Conservation (phyloP, 2,329 filamentous ascomycete species). For the Exophiala viscosa region DNA sequence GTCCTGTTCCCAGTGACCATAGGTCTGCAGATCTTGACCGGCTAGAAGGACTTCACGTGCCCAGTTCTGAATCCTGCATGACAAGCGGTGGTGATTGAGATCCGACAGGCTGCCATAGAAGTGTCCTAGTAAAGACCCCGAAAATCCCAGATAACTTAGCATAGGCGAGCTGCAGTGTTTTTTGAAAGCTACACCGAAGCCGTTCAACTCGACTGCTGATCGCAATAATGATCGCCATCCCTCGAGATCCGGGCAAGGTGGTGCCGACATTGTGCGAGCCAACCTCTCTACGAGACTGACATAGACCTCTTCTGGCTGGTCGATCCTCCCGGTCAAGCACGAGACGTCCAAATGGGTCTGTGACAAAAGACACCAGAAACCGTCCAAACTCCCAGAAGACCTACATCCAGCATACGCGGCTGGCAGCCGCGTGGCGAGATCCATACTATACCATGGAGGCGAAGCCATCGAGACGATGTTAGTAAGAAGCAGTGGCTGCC, state of each 20-base stretch:
- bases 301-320: not conserved
- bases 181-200: not conserved
- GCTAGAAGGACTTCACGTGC: conserved; percentile 3
- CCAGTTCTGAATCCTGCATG: conserved; percentile 7
- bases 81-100: not conserved
- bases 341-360: not conserved
- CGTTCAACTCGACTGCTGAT: not conserved
- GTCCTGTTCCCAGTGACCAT: conserved; percentile 4
- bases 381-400: too few relatives aligned
- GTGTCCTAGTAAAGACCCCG: too few relatives aligned
- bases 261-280: not conserved
- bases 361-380: not conserved
- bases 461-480: not conserved
- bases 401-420: too few relatives aligned
- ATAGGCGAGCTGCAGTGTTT: conserved; percentile 1
- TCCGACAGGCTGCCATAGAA: not conserved
- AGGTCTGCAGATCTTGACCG: conserved; percentile 7
- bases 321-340: too few relatives aligned
- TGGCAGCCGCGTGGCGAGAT: not conserved
- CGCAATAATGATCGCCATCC: conserved; percentile 3
- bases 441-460: not conserved
- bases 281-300: not conserved
- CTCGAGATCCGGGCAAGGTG: not conserved
- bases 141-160: not conserved
- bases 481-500: too few relatives aligned